Evolutionary conservation across 139 green algal genomes (phyloP).

Genomic region (Haematococcus sp.): DNA sequence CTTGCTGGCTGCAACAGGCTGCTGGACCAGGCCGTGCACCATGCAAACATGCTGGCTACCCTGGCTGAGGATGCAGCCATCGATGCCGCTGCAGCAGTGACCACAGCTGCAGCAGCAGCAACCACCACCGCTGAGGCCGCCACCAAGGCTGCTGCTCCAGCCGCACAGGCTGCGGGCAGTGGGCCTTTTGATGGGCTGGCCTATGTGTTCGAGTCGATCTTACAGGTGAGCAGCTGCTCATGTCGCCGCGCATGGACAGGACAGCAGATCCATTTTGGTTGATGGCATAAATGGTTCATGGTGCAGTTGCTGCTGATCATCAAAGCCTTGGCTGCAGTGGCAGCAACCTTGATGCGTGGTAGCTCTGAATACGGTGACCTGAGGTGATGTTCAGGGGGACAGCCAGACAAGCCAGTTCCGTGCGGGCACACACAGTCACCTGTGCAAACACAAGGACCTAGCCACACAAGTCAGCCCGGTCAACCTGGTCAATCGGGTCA

Average conservation of each 20-base stretch:
- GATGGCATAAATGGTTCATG: too few relatives aligned
- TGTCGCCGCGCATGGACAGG: background rate
- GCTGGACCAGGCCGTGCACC: conserved; percentile 14
- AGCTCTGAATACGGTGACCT: too few relatives aligned
- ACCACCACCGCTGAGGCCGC: conserved; percentile 7
- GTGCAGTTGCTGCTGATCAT: too few relatives aligned
- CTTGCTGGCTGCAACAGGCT: background rate
- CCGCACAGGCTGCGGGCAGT: conserved; percentile 9
- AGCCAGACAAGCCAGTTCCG: too few relatives aligned
- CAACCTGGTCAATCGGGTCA: too few relatives aligned
- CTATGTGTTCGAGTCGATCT: conserved; percentile 64
- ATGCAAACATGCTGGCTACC: conserved; percentile 25
- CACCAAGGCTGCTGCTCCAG: conserved; percentile 20
- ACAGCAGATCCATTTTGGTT: too few relatives aligned
- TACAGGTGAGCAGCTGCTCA: conserved; percentile 54
- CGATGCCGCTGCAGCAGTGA: conserved; percentile 10
- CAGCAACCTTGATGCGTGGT: too few relatives aligned
- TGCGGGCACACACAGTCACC: too few relatives aligned
- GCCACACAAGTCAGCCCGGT: too few relatives aligned
- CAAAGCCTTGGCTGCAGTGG: too few relatives aligned
- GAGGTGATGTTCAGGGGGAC: too few relatives aligned
- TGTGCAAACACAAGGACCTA: too few relatives aligned
- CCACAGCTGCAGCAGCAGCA: conserved; percentile 5
- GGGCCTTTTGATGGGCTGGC: conserved; percentile 72
- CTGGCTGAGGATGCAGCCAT: conserved; percentile 32